phyloP scores from a whole-genome alignment of 805 yeast genomes.

The Wilhelminamyces savonicus region DNA sequence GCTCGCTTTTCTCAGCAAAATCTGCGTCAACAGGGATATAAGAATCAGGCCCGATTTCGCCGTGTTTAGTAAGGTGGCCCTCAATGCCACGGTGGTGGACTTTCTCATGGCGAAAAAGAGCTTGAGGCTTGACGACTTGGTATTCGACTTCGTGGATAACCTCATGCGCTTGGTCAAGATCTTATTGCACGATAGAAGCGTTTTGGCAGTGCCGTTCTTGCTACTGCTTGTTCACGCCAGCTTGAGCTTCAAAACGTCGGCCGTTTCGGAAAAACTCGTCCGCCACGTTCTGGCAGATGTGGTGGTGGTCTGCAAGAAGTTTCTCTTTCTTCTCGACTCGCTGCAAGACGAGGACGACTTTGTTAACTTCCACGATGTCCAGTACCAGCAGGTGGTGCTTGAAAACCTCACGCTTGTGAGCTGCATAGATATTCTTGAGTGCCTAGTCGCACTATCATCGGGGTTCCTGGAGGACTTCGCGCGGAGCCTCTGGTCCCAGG shows the following conservation, averaged over 20 bases:
- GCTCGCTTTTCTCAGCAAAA: conserved; percentile 24
- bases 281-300: conserved; percentile 9
- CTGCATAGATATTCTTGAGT: conserved; percentile 2
- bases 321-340: conserved; percentile 21
- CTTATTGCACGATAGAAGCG: conserved; percentile 16
- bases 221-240: conserved; percentile 51
- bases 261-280: conserved; percentile 37
- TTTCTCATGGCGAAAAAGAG: conserved; percentile 39
- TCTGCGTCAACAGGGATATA: conserved; percentile 20
- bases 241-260: conserved; percentile 56
- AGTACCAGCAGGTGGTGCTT: conserved; percentile 15
- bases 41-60: conserved; percentile 29
- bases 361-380: conserved; percentile 21
- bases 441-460: not conserved
- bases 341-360: conserved; percentile 21
- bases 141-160: conserved; percentile 30
- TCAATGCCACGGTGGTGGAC: conserved; percentile 25
- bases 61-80: conserved; percentile 46
- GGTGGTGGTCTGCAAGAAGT: conserved; percentile 11
- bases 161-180: conserved; percentile 21
- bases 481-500: conserved; percentile 19
- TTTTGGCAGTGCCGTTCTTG: conserved; percentile 53
- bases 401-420: not conserved
- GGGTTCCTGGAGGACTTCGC: not conserved
- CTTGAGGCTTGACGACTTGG: conserved; percentile 43